phyloP scores from a whole-genome alignment of 2,329 filamentous ascomycete species.

The Metarhizium brunneum region DNA sequence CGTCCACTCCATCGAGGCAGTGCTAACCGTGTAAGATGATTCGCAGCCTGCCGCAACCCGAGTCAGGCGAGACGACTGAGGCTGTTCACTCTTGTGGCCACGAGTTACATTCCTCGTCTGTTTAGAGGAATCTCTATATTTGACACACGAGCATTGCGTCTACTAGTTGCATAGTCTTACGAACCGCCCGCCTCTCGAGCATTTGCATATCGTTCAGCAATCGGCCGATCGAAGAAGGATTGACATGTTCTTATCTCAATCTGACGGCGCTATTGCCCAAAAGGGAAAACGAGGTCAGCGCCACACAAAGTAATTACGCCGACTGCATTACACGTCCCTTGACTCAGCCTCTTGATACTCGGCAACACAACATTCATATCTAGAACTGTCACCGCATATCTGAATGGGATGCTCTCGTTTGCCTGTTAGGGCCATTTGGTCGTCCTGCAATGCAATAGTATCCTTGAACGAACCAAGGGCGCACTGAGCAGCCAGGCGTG shows the following conservation, averaged over 20 bases:
- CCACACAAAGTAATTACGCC: not conserved
- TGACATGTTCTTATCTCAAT: not conserved
- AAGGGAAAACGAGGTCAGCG: conserved; percentile 11
- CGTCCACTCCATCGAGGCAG: too few species aligned
- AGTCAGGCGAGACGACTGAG: too few species aligned
- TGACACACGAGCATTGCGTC: too few species aligned
- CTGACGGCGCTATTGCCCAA: conserved; percentile 4
- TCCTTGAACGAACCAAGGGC: not conserved
- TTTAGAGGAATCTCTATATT: too few species aligned
- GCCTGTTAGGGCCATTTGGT: not conserved
- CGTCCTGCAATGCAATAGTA: not conserved
- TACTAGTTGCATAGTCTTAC: too few species aligned
- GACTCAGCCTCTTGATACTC: too few species aligned
- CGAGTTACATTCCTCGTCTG: not conserved
- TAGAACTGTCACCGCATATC: not conserved
- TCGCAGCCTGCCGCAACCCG: too few species aligned
- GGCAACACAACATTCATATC: not conserved
- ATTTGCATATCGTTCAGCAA: too few species aligned
- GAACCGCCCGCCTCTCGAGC: too few species aligned
- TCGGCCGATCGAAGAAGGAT: too few species aligned
- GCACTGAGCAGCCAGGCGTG: not conserved
- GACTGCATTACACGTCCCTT: not conserved
- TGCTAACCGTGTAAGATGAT: too few species aligned
- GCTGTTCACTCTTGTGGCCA: not conserved
- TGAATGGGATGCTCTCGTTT: not conserved